phyloP scores from a whole-genome alignment of 2,329 filamentous ascomycete species.

The Diaporthe sp. region DNA sequence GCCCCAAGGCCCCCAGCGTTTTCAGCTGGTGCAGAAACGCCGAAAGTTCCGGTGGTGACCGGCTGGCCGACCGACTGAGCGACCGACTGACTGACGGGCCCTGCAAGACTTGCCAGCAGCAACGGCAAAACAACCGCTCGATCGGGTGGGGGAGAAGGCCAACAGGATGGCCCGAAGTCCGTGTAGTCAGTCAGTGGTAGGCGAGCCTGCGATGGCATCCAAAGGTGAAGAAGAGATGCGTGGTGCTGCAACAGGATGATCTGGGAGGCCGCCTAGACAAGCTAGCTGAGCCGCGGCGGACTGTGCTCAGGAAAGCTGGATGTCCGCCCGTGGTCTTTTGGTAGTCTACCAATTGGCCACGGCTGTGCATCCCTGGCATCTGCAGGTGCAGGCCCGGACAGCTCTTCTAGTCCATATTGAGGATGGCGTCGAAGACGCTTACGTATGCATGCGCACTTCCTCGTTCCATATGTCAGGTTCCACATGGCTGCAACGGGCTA shows the following conservation, averaged over 20 bases:
- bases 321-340: not conserved
- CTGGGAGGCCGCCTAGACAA: constrained; percentile 15
- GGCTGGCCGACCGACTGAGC: not conserved
- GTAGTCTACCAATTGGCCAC: not conserved
- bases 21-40: not conserved
- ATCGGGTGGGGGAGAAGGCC: not conserved
- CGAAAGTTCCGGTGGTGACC: constrained; percentile 17
- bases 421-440: constrained; percentile 6
- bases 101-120: not conserved
- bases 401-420: not conserved
- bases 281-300: not conserved
- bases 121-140: not conserved
- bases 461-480: not conserved
- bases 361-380: not conserved
- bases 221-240: not conserved
- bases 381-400: not conserved
- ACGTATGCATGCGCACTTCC: not conserved
- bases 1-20: not conserved
- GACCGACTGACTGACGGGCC: too few relatives aligned
- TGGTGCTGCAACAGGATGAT: not conserved
- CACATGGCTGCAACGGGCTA: not conserved
- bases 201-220: not conserved
- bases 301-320: not conserved
- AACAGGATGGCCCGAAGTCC: not conserved
- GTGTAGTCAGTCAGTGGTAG: not conserved